phyloP scores from a whole-genome alignment of 495 filamentous ascomycete species.

The Podospora bellae-mahoneyi region DNA sequence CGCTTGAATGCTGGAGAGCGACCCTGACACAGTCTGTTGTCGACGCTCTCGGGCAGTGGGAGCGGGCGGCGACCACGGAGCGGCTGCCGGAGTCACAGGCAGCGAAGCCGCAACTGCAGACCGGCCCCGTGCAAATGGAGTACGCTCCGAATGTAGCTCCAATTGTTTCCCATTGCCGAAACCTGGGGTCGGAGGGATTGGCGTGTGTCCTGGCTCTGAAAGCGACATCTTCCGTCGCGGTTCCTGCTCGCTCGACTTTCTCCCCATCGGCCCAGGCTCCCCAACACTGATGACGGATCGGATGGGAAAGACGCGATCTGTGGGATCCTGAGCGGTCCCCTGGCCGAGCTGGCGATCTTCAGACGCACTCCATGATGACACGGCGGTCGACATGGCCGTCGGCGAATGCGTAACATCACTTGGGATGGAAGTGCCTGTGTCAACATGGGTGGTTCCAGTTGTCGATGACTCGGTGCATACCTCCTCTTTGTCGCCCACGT shows the following conservation, averaged over 20 bases:
- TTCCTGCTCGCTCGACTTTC: conserved; percentile 36
- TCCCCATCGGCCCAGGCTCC: conserved; percentile 37
- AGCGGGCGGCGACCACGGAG: background rate
- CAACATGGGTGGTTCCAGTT: conserved; percentile 10
- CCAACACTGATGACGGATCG: conserved; percentile 75
- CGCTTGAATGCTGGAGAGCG: conserved; percentile 31
- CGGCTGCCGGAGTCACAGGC: background rate
- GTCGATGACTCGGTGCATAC: background rate
- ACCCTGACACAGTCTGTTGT: conserved; percentile 29
- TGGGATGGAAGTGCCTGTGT: conserved; percentile 11
- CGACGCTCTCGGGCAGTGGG: conserved; percentile 15
- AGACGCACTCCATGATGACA: conserved; percentile 29
- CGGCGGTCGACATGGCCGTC: conserved; percentile 21
- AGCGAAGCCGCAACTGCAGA: background rate
- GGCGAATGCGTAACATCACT: conserved; percentile 18
- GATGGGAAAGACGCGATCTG: conserved; percentile 80
- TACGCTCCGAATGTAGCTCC: background rate
- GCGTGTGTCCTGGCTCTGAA: conserved; percentile 16
- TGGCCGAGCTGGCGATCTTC: conserved; percentile 30
- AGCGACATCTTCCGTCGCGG: conserved; percentile 21
- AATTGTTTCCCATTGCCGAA: background rate
- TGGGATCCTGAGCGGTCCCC: conserved; percentile 30
- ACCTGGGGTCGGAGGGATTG: too few relatives aligned
- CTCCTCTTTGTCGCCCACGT: conserved; percentile 7
- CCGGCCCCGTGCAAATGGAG: conserved; percentile 7